Percentiles rank a stretch among this genome's conserved stretches.
Conservation (phyloP, 2,329 filamentous ascomycete species). For the Didymellaceae sp. region DNA sequence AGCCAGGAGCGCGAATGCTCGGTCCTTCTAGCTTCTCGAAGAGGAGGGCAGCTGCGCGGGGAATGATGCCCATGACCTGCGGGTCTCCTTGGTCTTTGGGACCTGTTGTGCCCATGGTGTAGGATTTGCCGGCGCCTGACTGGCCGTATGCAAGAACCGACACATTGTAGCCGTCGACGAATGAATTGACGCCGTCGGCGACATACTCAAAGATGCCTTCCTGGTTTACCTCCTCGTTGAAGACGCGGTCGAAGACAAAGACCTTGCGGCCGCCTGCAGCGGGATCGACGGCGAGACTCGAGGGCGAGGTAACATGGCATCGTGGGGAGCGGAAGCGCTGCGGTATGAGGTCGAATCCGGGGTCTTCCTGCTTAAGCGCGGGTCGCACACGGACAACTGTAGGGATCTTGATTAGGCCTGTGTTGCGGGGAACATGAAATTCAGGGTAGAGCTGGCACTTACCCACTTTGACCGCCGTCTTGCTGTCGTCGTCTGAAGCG, state of each 20-base stretch:
- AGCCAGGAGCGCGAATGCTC: constrained; percentile 68
- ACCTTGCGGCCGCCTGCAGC: constrained; percentile 91
- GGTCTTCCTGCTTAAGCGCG: constrained; percentile 80
- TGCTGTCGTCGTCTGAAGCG: constrained; percentile 86
- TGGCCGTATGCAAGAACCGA: constrained; percentile 96
- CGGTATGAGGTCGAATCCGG: constrained; percentile 92
- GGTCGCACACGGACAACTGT: constrained; percentile 92
- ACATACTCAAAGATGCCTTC: constrained; percentile 95
- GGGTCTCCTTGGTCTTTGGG: constrained; percentile 75
- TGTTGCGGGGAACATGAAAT: constrained; percentile 11
- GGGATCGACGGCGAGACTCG: constrained; percentile 80
- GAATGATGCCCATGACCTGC: constrained; percentile 89
- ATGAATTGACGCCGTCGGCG: constrained; percentile 85
- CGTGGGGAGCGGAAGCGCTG: constrained; percentile 93
- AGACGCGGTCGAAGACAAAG: constrained; percentile 96
- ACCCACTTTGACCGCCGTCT: constrained; percentile 97
- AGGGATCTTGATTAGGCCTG: constrained; percentile 33
- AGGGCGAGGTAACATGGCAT: constrained; percentile 86
- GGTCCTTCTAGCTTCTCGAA: constrained; percentile 82
- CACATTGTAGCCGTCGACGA: constrained; percentile 97
- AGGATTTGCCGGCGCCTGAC: constrained; percentile 96
- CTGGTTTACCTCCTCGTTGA: constrained; percentile 81
- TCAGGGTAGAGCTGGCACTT: constrained; percentile 54
- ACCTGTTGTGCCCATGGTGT: constrained; percentile 97
- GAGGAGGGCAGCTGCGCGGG: constrained; percentile 81